Conservation (phyloP, 805 yeast genomes). For the Kodamaea sagamina region DNA sequence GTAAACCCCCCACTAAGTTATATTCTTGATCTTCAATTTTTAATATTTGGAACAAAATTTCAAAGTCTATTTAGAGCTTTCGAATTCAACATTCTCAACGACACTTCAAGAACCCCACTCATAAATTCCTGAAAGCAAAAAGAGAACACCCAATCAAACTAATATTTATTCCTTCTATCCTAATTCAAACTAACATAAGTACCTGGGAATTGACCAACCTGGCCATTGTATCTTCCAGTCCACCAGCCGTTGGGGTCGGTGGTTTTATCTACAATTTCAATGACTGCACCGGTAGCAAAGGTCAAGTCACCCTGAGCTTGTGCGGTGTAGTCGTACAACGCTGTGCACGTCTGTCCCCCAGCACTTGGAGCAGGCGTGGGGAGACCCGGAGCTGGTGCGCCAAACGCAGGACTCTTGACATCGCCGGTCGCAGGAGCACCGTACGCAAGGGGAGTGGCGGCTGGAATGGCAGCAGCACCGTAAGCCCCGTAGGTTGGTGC, state of each 20-base stretch:
- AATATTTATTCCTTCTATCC: not conserved
- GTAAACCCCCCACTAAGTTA: too few species aligned
- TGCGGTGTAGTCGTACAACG: constrained; percentile 87
- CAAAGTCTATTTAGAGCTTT: too few species aligned
- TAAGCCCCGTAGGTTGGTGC: constrained; percentile 14
- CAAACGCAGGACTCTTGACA: constrained; percentile 23
- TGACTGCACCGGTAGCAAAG: constrained; percentile 84
- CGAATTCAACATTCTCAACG: too few species aligned
- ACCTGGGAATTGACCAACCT: constrained; percentile 92
- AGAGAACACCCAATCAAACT: not conserved
- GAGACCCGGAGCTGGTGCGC: constrained; percentile 16
- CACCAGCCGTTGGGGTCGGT: constrained; percentile 94
- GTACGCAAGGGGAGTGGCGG: constrained; percentile 12
- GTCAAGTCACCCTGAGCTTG: constrained; percentile 91
- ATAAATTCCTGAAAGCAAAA: not conserved
- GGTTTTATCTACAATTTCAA: constrained; percentile 80
- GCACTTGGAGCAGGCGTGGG: constrained; percentile 38
- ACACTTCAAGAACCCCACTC: too few species aligned
- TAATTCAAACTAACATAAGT: constrained; percentile 81
- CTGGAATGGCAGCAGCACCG: constrained; percentile 22
- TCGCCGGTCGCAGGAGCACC: constrained; percentile 18
- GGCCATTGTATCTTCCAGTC: constrained; percentile 88
- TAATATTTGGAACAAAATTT: too few species aligned
- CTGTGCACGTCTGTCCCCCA: constrained; percentile 68
- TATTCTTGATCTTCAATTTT: too few species aligned